Evolutionary conservation across 495 filamentous ascomycete species (phyloP), one percentile per base, ranked within the genome.

Genomic region (Melanomma pulvis-pyrius): DNA sequence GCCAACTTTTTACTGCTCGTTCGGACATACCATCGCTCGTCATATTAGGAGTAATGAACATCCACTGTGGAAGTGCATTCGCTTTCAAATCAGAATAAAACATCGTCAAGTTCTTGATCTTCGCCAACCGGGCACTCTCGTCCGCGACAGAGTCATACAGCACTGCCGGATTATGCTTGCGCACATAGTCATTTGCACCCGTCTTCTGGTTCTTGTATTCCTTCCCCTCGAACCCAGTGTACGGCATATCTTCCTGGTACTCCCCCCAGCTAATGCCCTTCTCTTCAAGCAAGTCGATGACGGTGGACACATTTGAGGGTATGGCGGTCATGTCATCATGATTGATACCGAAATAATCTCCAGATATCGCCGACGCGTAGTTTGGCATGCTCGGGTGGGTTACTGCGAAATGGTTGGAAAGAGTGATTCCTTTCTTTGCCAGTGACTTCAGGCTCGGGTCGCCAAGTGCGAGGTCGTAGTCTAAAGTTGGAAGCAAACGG

Each of bases 341-440:
- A 63, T 77, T 73, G 62, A 75, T 74, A 19, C 74, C 74, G 47
- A 73, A 75, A 56, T 76, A 73, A 52, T 76, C 74, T 19, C 74
- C 74, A 9, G 63, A 61, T 48, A 72, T 63, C 13, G 69, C 50
- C 2, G 74, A 69, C 26, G 65, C 64, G 50, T 76, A 76, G 65
- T 75, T 76, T 7, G 74, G 74, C 71, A 75, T 72, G 34, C 65
- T 70, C 6, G 85, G 85, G 63, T 86, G 85, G 1, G 84, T 87
- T 12, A 85, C 79, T 5, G 79, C 83, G 71, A 81, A 84, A 63
- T 74, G 67, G 50, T 76, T 75, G 17, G 68, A 56, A 1, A 76
- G 63, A 15, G 69, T 70, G 34, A 76, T 74, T 17, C 73, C 74
- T 30, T 74, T 67, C 21, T 67, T 59, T 4, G 73, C 74, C 12